Base-by-base conservation (phyloP, 228 moss, liverwort and hornwort species). In the Sphagnum magellanicum region DNA sequence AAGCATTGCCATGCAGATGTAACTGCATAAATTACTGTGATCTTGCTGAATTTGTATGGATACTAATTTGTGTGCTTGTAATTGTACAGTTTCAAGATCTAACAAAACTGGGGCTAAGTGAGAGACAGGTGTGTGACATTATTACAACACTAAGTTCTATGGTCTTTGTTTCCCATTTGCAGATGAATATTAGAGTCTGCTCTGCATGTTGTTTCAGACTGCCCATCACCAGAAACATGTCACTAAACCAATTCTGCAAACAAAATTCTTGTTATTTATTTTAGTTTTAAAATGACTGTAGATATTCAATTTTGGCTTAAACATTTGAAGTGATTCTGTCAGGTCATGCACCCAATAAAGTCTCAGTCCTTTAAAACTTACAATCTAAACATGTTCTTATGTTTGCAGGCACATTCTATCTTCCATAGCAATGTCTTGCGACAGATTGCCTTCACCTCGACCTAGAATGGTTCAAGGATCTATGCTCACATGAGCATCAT, bases 101-200 rank as follows among this genome's bases (percentile, higher is more conserved):
- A 50, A 79, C 72, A 53, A 79, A 16, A 16, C 81, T 85, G 65
- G 85, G 81, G 60, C 72, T 85, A 12, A 85, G 81, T 63, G 76
- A 72, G 9, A 72, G 50, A 74, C 79, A 81, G 79, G 85, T 85
- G 51, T 12, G 50, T n/a, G n/a, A 15, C 47, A 32, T 32, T 32
- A 1, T 32, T 32, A 32, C 32, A 32, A 32, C 32, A 1, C 32
- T 3, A 3, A 32, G 32, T 2, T 32, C 32, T 32, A 32, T 32
- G 32, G 32, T 32, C 32, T 32, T 32, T 32, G 32, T 32, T 32
- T 32, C 32, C 32, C 32, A 32, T 32, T 32, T 32, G 32, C 63
- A 32, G 32, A 32, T 32, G 32, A 32, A 32, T 32, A 1, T 32
- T 32, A 32, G 32, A 32, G 32, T 32, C 32, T 32, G 32, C 32